These are phyloP conservation scores for Hericium coralloides DNA, from an alignment of 768 basidiomycete species.

Conservation along the genomic window DNA sequence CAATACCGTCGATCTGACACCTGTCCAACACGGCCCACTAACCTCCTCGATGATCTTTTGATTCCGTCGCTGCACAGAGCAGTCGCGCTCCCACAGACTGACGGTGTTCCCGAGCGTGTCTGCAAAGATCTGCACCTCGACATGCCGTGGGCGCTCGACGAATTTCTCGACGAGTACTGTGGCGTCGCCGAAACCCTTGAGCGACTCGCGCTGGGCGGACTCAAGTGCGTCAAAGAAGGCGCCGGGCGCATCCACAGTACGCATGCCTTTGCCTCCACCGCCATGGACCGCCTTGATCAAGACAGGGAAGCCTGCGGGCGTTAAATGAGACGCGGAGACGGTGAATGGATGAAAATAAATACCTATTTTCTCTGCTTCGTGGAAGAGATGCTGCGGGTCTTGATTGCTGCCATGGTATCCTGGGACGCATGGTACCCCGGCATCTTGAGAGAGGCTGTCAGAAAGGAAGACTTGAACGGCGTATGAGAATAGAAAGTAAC, in stretches of 20 bases:
- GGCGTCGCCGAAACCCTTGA: slow-evolving; percentile 82
- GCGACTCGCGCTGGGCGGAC: slow-evolving; percentile 84
- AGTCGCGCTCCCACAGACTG: slow-evolving; percentile 95
- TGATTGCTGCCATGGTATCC: slow-evolving; percentile 88
- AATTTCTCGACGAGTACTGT: slow-evolving; percentile 86
- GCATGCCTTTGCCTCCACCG: slow-evolving; percentile 95
- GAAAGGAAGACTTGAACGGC: neutral
- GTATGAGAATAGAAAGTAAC: slow-evolving; percentile 9
- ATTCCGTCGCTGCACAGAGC: slow-evolving; percentile 84
- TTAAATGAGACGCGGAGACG: neutral
- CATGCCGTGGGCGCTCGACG: slow-evolving; percentile 77
- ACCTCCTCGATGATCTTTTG: slow-evolving; percentile 96
- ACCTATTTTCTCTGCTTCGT: slow-evolving; percentile 70
- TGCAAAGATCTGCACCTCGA: slow-evolving; percentile 94
- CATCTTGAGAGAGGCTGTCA: slow-evolving; percentile 35
- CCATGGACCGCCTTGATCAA: slow-evolving; percentile 96
- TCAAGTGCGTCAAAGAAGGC: slow-evolving; percentile 75
- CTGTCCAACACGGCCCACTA: slow-evolving; percentile 1
- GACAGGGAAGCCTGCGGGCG: slow-evolving; percentile 65
- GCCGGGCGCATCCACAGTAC: slow-evolving; percentile 55
- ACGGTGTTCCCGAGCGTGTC: slow-evolving; percentile 73
- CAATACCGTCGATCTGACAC: neutral
- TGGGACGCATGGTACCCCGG: slow-evolving; percentile 88
- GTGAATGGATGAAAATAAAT: neutral
- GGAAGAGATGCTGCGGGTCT: slow-evolving; percentile 56